phyloP scores from a whole-genome alignment of 305 asterid species.

The Solanum hybrid region DNA sequence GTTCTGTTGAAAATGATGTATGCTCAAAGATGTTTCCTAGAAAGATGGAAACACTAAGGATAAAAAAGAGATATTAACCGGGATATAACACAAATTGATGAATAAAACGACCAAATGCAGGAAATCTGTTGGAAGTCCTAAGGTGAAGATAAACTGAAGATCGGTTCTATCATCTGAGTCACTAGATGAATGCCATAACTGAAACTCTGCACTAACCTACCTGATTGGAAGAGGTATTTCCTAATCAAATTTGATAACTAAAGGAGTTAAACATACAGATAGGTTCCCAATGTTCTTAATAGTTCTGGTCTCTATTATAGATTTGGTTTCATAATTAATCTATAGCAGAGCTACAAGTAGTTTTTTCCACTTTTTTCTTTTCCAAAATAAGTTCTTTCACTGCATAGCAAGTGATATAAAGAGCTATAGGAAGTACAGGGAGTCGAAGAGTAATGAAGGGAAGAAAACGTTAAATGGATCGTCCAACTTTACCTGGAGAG shows the following conservation, averaged over 20 bases:
- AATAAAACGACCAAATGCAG: not conserved
- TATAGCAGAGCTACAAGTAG: not conserved
- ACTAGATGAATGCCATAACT: not conserved
- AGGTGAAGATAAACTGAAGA: not conserved
- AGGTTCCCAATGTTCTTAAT: not conserved
- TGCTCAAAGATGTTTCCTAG: not conserved
- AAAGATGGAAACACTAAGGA: not conserved
- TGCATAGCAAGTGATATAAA: not conserved
- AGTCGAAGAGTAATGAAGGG: not conserved
- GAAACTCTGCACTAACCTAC: not conserved
- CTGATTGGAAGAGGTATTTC: not conserved
- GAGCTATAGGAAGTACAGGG: not conserved
- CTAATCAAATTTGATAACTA: not conserved
- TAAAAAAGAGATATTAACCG: not conserved
- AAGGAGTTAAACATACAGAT: not conserved
- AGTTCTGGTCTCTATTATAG: not conserved
- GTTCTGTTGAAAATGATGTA: not conserved
- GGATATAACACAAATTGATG: not conserved
- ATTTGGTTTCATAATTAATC: not conserved
- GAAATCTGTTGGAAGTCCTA: not conserved
- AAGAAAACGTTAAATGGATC: not conserved
- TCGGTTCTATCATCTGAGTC: not conserved
- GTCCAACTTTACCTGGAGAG: constrained; percentile 55
- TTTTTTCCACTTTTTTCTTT: not conserved
- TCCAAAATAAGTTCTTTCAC: not conserved